Conservation (phyloP, 2,329 filamentous ascomycete genomes). For the Myriosclerotinia curreyana region DNA sequence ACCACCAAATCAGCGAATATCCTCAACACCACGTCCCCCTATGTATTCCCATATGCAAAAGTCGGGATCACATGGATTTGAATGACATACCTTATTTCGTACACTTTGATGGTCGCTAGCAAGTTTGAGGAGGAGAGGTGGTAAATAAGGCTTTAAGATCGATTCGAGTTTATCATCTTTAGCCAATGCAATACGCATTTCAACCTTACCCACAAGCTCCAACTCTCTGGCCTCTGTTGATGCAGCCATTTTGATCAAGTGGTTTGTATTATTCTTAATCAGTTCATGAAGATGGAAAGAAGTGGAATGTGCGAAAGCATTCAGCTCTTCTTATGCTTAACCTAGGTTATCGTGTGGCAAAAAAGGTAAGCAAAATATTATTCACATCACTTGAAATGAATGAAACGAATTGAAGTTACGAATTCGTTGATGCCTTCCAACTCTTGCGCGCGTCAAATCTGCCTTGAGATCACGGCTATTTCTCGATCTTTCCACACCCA, state of each 20-base stretch:
- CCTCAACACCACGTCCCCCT: conserved; percentile 1
- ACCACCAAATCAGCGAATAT: conserved; percentile 22
- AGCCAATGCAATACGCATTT: conserved; percentile 68
- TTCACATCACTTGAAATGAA: background rate
- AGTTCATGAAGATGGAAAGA: background rate
- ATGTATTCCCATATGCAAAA: background rate
- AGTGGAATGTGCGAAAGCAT: background rate
- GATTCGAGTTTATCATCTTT: conserved; percentile 79
- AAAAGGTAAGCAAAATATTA: background rate
- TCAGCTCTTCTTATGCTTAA: background rate
- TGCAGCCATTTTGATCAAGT: conserved; percentile 13
- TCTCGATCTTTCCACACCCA: background rate
- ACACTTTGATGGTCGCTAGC: conserved; percentile 77
- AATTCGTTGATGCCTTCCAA: conserved; percentile 15
- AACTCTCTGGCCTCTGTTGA: conserved; percentile 55
- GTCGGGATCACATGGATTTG: conserved; percentile 11
- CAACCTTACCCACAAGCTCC: conserved; percentile 78
- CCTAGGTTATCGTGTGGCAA: background rate
- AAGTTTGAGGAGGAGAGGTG: conserved; percentile 81
- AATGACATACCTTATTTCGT: conserved; percentile 62
- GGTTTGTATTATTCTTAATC: background rate
- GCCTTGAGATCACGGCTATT: conserved; percentile 10
- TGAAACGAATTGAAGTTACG: conserved; percentile 12
- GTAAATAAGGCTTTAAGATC: conserved; percentile 73
- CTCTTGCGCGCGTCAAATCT: conserved; percentile 15